Evolutionary conservation across 140 eudicot genomes (phyloP).

Genomic region (Cichorium intybus): DNA sequence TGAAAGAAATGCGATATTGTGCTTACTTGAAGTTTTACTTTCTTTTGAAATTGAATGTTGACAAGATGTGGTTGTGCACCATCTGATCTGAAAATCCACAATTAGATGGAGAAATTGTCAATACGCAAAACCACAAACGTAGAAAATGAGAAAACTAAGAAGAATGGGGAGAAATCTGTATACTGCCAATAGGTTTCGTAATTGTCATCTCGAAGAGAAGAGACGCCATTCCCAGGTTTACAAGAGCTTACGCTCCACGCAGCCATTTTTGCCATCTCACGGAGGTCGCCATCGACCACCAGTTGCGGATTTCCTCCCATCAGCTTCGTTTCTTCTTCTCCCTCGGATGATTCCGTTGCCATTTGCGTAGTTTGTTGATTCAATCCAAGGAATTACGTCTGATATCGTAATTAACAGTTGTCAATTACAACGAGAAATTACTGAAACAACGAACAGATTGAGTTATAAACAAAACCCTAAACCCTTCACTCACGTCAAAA

Average conservation of each 20-base stretch:
- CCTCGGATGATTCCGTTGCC: slow-evolving; percentile 92
- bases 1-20: not conserved
- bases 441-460: not conserved
- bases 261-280: slow-evolving; percentile 87
- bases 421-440: not conserved
- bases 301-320: slow-evolving; percentile 70
- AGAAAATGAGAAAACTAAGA: not conserved
- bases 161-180: not conserved
- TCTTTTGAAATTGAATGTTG: slow-evolving; percentile 91
- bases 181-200: slow-evolving; percentile 94
- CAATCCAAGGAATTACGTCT: not conserved
- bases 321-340: slow-evolving; percentile 87
- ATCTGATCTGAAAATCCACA: slow-evolving; percentile 64
- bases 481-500: not conserved
- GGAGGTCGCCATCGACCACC: slow-evolving; percentile 66
- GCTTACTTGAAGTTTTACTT: slow-evolving; percentile 77
- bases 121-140: slow-evolving; percentile 6
- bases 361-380: slow-evolving; percentile 14
- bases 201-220: slow-evolving; percentile 82
- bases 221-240: slow-evolving; percentile 90
- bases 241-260: slow-evolving; percentile 99
- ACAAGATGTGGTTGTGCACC: slow-evolving; percentile 97
- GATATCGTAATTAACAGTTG: not conserved
- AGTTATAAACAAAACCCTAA: slow-evolving; percentile 19
- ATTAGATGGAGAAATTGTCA: slow-evolving; percentile 9